Evolutionary conservation across 148 eudicot genomes (phyloP), one percentile per base, ranked within the genome.

Genomic region (Persicaria maculosa): DNA sequence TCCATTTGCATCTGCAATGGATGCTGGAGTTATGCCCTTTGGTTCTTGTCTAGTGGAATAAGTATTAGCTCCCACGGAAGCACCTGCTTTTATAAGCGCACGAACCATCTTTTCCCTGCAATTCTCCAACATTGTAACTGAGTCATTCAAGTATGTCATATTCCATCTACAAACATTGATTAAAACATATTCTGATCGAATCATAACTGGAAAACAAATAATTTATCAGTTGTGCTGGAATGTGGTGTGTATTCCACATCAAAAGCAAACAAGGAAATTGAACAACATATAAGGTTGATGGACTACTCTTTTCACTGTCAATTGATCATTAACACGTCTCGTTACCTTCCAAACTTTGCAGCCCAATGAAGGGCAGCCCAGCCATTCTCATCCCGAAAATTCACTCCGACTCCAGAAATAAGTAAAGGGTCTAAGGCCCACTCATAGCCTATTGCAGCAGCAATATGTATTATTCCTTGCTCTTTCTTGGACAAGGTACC

Each of bases 361-460:
- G 98, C 98, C 98, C 98, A 93, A 75, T 93, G 98, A 74, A 93
- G 94, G 71, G 94, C 98, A 74, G 98, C 91, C 94, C 96, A 93
- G 20, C 98, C 98, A 80, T 88, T 89, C 11, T 86, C 84, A 76
- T 93, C 98, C 19, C 98, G 97, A 74, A 91, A 93, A 71, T 93
- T 88, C 68, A 89, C 73, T 47, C 88, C 85, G 47, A 93, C 90
- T 79, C 98, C 98, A 77, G 84, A 79, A 57, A 79, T 79, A 58
- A 93, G 85, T 81, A 91, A 79, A 55, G 89, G 84, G 73, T 81
- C 84, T 73, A 93, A 85, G 75, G 98, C 98, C 97, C 98, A 93
- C 78, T 83, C 91, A 81, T 86, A 91, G 47, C 98, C 97, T 80
- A 91, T 80, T 68, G 92, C 97, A 61, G 95, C 89, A 79, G 89